Evolutionary conservation across 192 early-diverging fungal genomes (phyloP).

Genomic region (Diversispora epigaea): DNA sequence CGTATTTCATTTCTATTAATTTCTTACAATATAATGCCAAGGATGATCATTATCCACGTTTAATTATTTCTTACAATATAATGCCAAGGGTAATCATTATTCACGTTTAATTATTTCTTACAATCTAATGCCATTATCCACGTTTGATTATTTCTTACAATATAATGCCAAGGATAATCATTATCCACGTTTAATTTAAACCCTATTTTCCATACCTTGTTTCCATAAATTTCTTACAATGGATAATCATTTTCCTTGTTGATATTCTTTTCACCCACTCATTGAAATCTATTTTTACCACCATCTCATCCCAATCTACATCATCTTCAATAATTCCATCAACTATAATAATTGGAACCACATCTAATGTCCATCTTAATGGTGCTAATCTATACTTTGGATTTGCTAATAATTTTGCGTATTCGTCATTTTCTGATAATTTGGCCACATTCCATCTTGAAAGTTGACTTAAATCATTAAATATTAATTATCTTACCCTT

Average conservation of each 20-base stretch:
- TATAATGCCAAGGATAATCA: slow-evolving; percentile 49
- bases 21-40: slow-evolving; percentile 51
- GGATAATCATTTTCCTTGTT: slow-evolving; percentile 47
- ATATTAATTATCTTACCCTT: slow-evolving; percentile 45
- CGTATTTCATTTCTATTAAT: too few relatives aligned
- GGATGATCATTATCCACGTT: slow-evolving; percentile 38
- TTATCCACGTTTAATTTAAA: slow-evolving; percentile 36
- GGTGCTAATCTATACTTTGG: slow-evolving; percentile 46
- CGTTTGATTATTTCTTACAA: slow-evolving; percentile 33
- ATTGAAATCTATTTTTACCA: slow-evolving; percentile 45
- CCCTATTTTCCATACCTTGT: slow-evolving; percentile 43
- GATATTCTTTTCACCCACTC: slow-evolving; percentile 34
- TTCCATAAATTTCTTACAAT: slow-evolving; percentile 36
- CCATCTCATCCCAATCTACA: slow-evolving; percentile 49
- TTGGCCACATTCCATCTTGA: slow-evolving; percentile 43
- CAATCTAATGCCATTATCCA: slow-evolving; percentile 52
- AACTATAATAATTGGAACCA: slow-evolving; percentile 50
- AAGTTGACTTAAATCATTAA: slow-evolving; percentile 37
- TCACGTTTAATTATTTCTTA: slow-evolving; percentile 38
- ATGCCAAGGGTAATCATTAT: slow-evolving; percentile 48
- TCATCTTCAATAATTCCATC: slow-evolving; percentile 54
- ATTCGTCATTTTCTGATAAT: slow-evolving; percentile 36
- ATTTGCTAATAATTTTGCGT: slow-evolving; percentile 42
- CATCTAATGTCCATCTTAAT: slow-evolving; percentile 48
- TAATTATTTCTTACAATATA: slow-evolving; percentile 44